These are phyloP conservation scores for Salisapilia sapeloensis DNA, from an alignment of 352 stramenopile genomes.

Conservation along the genomic window DNA sequence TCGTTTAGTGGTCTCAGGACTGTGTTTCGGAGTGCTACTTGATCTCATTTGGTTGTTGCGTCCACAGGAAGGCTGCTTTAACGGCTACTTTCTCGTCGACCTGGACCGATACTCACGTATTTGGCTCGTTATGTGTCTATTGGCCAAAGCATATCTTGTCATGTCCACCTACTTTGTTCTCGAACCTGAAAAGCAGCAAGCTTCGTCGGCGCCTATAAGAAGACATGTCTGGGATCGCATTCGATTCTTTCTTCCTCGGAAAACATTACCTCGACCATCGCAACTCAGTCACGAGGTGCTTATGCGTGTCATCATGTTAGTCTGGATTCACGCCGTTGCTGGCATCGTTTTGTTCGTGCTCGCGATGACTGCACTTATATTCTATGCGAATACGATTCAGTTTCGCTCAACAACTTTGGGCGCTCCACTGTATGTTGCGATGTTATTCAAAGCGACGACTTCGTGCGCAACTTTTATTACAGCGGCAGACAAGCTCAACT, in stretches of 20 bases:
- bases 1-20: slow-evolving; percentile 28
- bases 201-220: slow-evolving; percentile 3
- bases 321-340: slow-evolving; percentile 54
- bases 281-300: slow-evolving; percentile 56
- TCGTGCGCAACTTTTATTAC: slow-evolving; percentile 35
- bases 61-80: slow-evolving; percentile 37
- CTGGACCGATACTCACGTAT: slow-evolving; percentile 28
- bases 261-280: slow-evolving; percentile 31
- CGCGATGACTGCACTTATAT: slow-evolving; percentile 19
- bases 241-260: slow-evolving; percentile 53
- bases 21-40: slow-evolving; percentile 19
- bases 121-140: slow-evolving; percentile 21
- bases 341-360: slow-evolving; percentile 30
- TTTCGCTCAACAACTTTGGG: slow-evolving; percentile 30
- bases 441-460: slow-evolving; percentile 37
- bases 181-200: slow-evolving; percentile 9
- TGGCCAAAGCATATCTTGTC: slow-evolving; percentile 47
- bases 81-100: slow-evolving; percentile 29
- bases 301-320: slow-evolving; percentile 38
- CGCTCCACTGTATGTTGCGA: slow-evolving; percentile 36
- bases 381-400: slow-evolving; percentile 21
- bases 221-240: slow-evolving; percentile 27
- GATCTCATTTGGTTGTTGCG: slow-evolving; percentile 57
- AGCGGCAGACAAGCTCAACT: slow-evolving; percentile 38
- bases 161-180: slow-evolving; percentile 54